phyloP scores from a whole-genome alignment of 805 yeast genomes.

The Teunomyces kruisii region DNA sequence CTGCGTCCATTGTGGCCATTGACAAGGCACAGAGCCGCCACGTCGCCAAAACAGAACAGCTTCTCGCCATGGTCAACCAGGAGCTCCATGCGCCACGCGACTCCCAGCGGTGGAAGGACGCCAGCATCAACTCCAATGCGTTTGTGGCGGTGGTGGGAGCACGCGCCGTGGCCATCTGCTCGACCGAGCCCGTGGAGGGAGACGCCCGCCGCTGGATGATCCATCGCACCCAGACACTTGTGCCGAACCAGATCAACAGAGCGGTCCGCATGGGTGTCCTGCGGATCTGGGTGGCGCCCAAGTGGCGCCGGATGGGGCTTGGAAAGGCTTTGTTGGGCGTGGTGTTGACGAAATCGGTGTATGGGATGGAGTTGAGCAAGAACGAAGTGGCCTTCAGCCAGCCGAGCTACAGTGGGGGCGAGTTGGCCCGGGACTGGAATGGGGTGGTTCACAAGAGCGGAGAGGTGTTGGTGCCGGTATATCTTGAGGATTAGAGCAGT shows the following conservation, averaged over 20 bases:
- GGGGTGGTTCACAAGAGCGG: constrained; percentile 57
- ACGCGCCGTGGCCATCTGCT: constrained; percentile 55
- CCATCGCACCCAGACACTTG: constrained; percentile 47
- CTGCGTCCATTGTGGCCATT: constrained; percentile 12
- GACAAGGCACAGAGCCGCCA: constrained; percentile 6
- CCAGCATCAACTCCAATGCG: constrained; percentile 24
- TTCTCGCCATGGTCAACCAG: constrained; percentile 55
- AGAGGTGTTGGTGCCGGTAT: constrained; percentile 49
- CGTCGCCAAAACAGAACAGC: constrained; percentile 22
- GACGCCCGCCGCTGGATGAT: constrained; percentile 60
- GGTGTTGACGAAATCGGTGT: constrained; percentile 45
- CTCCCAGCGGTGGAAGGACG: constrained; percentile 30
- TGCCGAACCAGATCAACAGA: constrained; percentile 44
- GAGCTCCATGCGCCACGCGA: constrained; percentile 57
- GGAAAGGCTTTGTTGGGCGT: constrained; percentile 46
- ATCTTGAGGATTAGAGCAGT: constrained; percentile 25
- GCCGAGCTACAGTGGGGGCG: constrained; percentile 65
- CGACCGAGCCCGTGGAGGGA: constrained; percentile 45
- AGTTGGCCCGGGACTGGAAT: constrained; percentile 55
- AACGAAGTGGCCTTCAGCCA: constrained; percentile 66
- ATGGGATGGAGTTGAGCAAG: constrained; percentile 46
- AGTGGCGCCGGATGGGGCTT: constrained; percentile 51
- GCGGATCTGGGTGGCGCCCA: constrained; percentile 44
- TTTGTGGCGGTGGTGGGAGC: constrained; percentile 48
- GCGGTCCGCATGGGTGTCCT: constrained; percentile 38